These are phyloP conservation scores for Rhodotorula sp. DNA, from an alignment of 1,284 basidiomycete species.

Conservation along the genomic window DNA sequence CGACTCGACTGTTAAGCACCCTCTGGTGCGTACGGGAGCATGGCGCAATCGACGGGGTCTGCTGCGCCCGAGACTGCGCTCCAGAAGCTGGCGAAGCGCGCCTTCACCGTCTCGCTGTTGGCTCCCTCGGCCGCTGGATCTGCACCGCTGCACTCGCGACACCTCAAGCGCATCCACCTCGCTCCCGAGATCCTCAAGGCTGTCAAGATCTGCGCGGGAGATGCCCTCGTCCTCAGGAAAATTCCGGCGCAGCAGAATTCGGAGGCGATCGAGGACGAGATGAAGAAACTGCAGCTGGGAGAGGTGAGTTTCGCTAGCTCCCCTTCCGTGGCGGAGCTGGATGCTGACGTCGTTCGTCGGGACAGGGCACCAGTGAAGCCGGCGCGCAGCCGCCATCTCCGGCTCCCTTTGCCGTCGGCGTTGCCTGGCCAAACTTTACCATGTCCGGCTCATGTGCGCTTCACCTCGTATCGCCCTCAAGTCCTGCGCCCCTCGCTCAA, in stretches of 20 bases:
- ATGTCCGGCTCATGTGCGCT: slow-evolving; percentile 29
- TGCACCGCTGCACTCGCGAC: slow-evolving; percentile 25
- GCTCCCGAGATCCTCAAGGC: slow-evolving; percentile 64
- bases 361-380: background rate
- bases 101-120: slow-evolving; percentile 21
- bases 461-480: slow-evolving; percentile 5
- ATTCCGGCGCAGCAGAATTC: slow-evolving; percentile 56
- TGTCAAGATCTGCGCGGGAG: slow-evolving; percentile 65
- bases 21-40: background rate
- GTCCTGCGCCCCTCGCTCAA: background rate
- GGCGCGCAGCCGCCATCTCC: background rate
- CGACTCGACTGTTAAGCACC: no score
- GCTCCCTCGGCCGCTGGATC: background rate
- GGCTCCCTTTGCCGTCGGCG: slow-evolving; percentile 38
- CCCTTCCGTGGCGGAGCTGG: background rate
- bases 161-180: slow-evolving; percentile 59
- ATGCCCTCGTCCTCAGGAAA: slow-evolving; percentile 61
- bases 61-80: slow-evolving; percentile 15
- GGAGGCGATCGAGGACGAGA: slow-evolving; percentile 26
- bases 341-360: background rate
- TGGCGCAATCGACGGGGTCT: background rate
- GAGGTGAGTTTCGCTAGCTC: slow-evolving; percentile 22
- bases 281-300: slow-evolving; percentile 25
- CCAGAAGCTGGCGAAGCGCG: slow-evolving; percentile 28
- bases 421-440: slow-evolving; percentile 46